Base-by-base conservation (phyloP, 768 basidiomycete species). In the Suillus subluteus region DNA sequence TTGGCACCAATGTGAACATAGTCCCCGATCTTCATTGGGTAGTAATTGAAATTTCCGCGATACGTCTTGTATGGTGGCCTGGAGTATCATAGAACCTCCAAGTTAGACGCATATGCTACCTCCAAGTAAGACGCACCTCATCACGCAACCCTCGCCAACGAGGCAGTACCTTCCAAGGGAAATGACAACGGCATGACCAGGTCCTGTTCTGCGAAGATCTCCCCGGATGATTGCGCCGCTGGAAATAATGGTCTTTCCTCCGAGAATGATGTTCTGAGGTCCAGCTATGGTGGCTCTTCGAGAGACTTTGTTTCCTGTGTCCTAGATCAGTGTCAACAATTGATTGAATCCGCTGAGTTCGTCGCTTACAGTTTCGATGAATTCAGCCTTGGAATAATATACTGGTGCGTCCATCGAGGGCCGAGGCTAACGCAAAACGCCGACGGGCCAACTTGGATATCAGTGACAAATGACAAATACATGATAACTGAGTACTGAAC, bases 11-110 rank as follows among this genome's bases (percentile, higher is more conserved):
- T 94, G 68, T 97, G 91, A 30, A 99, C 98, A 74, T 94, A 89
- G 79, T 99, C 96, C 3, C 95, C 94, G 12, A 99, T 89, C 76
- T 96, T 95, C 90, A 98, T 95, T 6, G 97, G 97, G 73, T 99
- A 98, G 79, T 96, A 98, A 74, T 98, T 98, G 83, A 95, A 94
- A 68, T 91, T 90, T 67, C 92, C 92, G 62, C 93, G 88, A 76
- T 95, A 95, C 0, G 93, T 95, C 78, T 95, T 94, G 77, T 94
- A 93, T 4, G 92, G 94, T 12, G 92, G 94, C 69, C 92, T 92
- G 54, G 23, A 15, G 65, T 15, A 13, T 41, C 37, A 62, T 21
- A 37, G 37, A 38, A 32, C 59, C 13, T 52, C 3, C 13, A 21
- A 43, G 21, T 13, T 43, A 21, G 21, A 61, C 18, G 12, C 18